Evolutionary conservation across 2,329 filamentous ascomycete genomes (phyloP), one percentile per base, ranked within the genome.

Genomic region (Gaeumannomyces tritici): DNA sequence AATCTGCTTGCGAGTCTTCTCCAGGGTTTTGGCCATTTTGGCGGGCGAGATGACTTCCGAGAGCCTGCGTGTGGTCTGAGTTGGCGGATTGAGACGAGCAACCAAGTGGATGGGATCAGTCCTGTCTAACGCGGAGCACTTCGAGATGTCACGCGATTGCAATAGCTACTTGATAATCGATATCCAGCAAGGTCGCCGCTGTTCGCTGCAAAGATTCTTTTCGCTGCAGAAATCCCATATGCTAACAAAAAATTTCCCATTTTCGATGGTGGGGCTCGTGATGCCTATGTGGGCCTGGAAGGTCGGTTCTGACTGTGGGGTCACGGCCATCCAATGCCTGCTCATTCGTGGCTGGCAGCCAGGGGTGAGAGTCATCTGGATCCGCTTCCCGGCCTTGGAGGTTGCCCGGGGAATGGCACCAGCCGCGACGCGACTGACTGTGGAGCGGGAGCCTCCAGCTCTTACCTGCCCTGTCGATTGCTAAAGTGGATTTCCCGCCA

Each of bases 1-100:
- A 66, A 98, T 93, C 66, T 91, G 86, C 78, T 98, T 98, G 66
- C 89, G 85, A 26, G 95, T 89, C 73, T 97, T 98, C 66, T 85
- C 79, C 8, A 97, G 77, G 57, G 88, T 85, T 71, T 86, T 89
- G 18, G 90, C 84, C 92, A 96, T 96, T 28, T 51, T 69, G 31
- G 13, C 31, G 54, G 13, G 5, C 33, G 33, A 15, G 21, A 6
- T 47, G 42, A 8, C 42, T 21, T 18, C 6, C 21, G 24, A 9
- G 15, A 47, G 13, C 7, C 35, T 15, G 35, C 2, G 42, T 8
- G 18, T n/a, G 42, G 42, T n/a, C 21, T 21, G 42, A 24, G 55
- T 13, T 28, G 55, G 7, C 5, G n/a, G n/a, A 24, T 55, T 55
- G 54, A 42, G n/a, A 27, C 15, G n/a, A 26, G 27, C 24, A 18